phyloP scores from a whole-genome alignment of 805 yeast genomes.

The Saturnispora mendoncae region DNA sequence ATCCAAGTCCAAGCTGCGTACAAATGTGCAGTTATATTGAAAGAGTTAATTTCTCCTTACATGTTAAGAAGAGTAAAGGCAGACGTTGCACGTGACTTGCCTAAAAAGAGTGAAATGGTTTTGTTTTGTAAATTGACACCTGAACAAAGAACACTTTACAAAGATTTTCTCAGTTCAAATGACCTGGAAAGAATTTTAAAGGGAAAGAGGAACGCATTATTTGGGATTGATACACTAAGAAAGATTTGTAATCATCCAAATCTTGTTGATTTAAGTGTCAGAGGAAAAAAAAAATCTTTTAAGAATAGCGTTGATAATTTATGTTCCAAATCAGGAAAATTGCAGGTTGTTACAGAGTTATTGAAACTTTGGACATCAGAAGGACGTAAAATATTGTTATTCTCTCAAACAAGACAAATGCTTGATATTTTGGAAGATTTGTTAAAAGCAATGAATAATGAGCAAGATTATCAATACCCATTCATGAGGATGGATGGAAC shows the following conservation, averaged over 20 bases:
- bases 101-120: slow-evolving; percentile 90
- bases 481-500: slow-evolving; percentile 92
- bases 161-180: slow-evolving; percentile 63
- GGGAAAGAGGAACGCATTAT: slow-evolving; percentile 74
- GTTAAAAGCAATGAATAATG: slow-evolving; percentile 33
- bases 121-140: slow-evolving; percentile 80
- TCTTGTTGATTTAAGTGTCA: slow-evolving; percentile 41
- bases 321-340: slow-evolving; percentile 60
- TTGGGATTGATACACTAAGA: slow-evolving; percentile 82
- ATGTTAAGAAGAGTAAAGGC: slow-evolving; percentile 76
- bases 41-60: slow-evolving; percentile 87
- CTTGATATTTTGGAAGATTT: slow-evolving; percentile 74
- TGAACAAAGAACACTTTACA: slow-evolving; percentile 64
- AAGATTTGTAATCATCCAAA: slow-evolving; percentile 98
- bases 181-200: slow-evolving; percentile 63
- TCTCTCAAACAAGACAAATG: slow-evolving; percentile 93
- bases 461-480: slow-evolving; percentile 25
- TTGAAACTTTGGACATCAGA: slow-evolving; percentile 68
- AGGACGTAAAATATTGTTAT: slow-evolving; percentile 72
- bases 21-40: slow-evolving; percentile 84
- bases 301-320: slow-evolving; percentile 30
- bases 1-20: slow-evolving; percentile 94
- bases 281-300: slow-evolving; percentile 18
- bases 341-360: slow-evolving; percentile 77
- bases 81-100: slow-evolving; percentile 92